Percentiles rank a stretch among this genome's conserved stretches.
These are phyloP conservation scores for Polyrhizophydium stewartii DNA, from an alignment of 371 early-diverging fungal species.

Conservation along the genomic window DNA sequence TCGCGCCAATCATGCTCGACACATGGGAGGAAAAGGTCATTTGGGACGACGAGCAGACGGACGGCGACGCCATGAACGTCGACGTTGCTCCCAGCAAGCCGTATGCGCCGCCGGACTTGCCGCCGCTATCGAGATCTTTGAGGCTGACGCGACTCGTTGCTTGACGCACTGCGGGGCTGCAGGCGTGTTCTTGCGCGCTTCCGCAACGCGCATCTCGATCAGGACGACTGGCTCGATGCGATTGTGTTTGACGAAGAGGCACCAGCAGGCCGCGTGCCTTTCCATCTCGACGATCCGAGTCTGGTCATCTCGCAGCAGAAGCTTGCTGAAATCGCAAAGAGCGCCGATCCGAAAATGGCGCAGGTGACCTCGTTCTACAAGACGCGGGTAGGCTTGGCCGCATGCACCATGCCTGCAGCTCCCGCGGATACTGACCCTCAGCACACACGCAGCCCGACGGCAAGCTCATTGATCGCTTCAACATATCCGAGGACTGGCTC, in stretches of 20 bases:
- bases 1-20: conserved; percentile 61
- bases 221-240: conserved; percentile 41
- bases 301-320: conserved; percentile 27
- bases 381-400: background rate
- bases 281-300: conserved; percentile 49
- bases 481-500: conserved; percentile 92
- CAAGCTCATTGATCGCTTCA: conserved; percentile 71
- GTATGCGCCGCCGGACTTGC: no score
- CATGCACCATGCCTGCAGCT: background rate
- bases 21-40: conserved; percentile 80
- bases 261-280: conserved; percentile 41
- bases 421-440: background rate
- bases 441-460: conserved; percentile 25
- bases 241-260: conserved; percentile 76
- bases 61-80: no score
- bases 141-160: background rate
- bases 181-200: conserved; percentile 6
- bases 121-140: no score
- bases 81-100: no score
- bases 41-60: no score
- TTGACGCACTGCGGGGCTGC: no score
- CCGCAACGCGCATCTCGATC: conserved; percentile 29
- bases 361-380: conserved; percentile 5
- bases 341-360: conserved; percentile 18
- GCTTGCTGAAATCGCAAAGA: background rate